These are phyloP conservation scores for Starmerella apis DNA, from an alignment of 805 yeast genomes.

Conservation along the genomic window DNA sequence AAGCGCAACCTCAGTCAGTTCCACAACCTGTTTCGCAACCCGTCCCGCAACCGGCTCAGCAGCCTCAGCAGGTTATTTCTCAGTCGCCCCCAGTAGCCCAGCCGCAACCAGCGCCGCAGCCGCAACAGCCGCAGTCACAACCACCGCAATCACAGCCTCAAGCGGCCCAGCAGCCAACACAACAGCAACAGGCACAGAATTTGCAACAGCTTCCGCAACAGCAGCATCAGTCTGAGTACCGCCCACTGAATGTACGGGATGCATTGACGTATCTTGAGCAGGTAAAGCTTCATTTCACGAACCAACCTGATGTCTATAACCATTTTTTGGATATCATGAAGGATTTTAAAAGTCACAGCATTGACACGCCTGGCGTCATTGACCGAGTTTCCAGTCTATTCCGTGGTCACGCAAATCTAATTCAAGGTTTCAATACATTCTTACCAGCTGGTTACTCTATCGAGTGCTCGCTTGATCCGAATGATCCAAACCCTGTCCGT, in stretches of 20 bases:
- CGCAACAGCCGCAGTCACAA: constrained; percentile 13
- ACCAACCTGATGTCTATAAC: constrained; percentile 92
- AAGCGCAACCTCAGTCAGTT: constrained; percentile 14
- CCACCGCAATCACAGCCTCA: constrained; percentile 11
- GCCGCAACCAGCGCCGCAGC: constrained; percentile 8
- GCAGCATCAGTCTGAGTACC: constrained; percentile 24
- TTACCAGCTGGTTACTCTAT: constrained; percentile 92
- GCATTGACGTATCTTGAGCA: constrained; percentile 92
- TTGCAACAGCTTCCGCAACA: constrained; percentile 22
- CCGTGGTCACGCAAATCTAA: constrained; percentile 81
- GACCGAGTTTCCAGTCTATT: constrained; percentile 86
- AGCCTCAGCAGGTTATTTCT: constrained; percentile 8
- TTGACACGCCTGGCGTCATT: constrained; percentile 97
- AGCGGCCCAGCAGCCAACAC: not conserved
- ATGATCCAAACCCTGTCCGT: constrained; percentile 82
- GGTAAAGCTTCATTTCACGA: constrained; percentile 82
- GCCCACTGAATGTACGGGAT: constrained; percentile 87
- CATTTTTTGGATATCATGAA: constrained; percentile 96
- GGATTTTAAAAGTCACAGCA: constrained; percentile 90
- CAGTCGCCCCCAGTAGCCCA: constrained; percentile 12
- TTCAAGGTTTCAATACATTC: constrained; percentile 96
- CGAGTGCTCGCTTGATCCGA: constrained; percentile 79
- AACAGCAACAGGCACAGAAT: constrained; percentile 2
- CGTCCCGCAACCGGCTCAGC: constrained; percentile 14
- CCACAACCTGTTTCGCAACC: constrained; percentile 4